Evolutionary conservation across 805 yeast species (phyloP), one percentile per base, ranked within the genome.

Genomic region (Myxozyma neotropica): DNA sequence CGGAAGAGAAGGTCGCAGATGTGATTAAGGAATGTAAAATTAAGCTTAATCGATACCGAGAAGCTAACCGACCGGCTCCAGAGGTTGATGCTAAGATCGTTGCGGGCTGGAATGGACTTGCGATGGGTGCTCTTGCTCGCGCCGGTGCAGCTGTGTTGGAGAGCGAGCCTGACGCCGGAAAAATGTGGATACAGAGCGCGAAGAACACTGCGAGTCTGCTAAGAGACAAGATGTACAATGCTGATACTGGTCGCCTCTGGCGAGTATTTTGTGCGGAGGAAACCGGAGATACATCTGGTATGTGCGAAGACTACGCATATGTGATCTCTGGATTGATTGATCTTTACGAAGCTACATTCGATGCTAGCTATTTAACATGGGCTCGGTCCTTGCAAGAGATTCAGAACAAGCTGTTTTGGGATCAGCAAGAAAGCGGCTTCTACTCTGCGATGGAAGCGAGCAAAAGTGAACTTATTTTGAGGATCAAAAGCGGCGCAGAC

Each of bases 241-340:
- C 52, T 3, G 53, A 58, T 13, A 55, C 60, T 4, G 54, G 61
- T 4, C 45, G 58, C 2, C 49, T 72, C 50, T 35, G 33, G 17
- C 66, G 75, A 15, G 64, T 69, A n/a, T 60, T 17, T 19, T 45
- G 51, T 24, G 59, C 50, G 17, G 61, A 57, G 10, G 48, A 35
- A 19, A 23, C 50, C 4, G 65, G 56, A 7, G 39, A 33, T 6
- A 55, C 57, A 2, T 60, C 53, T 12, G 74, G 72, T n/a, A 66
- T 72, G 53, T 67, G 69, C 55, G 77, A 74, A 40, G 79, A 76
- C 63, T 75, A 73, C 63, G 75, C 77, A 6, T 71, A 60, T 58
- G 48, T 70, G 35, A 70, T 75, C 23, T 38, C 62, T 4, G 79
- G 78, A 0, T 63, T 75, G 31, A 55, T 75, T 10, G 75, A 75